Conservation (phyloP, 352 stramenopile species). For the Nothophytophthora sp. region DNA sequence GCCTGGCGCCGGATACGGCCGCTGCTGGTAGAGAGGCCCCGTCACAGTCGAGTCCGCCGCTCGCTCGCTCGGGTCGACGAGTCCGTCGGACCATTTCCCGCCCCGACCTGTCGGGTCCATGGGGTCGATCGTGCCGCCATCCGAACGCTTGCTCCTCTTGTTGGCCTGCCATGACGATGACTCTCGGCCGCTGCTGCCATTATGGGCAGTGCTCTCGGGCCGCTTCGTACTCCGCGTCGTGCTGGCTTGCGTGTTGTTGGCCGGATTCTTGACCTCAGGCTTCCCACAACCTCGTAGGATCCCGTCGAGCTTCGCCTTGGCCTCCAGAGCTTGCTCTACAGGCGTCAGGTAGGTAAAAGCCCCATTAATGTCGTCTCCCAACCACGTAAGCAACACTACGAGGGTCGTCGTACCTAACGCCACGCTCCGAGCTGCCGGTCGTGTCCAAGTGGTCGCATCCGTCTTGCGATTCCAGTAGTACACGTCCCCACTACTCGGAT, state of each 20-base stretch:
- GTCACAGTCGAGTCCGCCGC: background rate
- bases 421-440: constrained; percentile 42
- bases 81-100: constrained; percentile 25
- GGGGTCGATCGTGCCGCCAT: constrained; percentile 11
- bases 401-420: constrained; percentile 43
- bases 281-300: constrained; percentile 51
- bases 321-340: constrained; percentile 50
- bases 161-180: background rate
- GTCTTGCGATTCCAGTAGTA: constrained; percentile 84
- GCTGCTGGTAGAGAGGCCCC: background rate
- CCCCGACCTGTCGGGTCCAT: constrained; percentile 25
- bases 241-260: background rate
- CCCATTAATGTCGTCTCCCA: background rate
- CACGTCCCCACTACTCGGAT: constrained; percentile 47
- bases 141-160: constrained; percentile 17
- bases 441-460: constrained; percentile 75
- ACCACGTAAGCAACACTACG: background rate
- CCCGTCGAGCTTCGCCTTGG: constrained; percentile 62
- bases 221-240: constrained; percentile 8
- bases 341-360: background rate
- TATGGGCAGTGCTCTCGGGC: background rate
- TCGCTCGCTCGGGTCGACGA: constrained; percentile 1
- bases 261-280: background rate
- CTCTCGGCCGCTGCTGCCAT: background rate
- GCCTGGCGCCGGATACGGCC: background rate